Evolutionary conservation across 345 rosid genomes (phyloP).

Genomic region (Gossypium sturtianum): DNA sequence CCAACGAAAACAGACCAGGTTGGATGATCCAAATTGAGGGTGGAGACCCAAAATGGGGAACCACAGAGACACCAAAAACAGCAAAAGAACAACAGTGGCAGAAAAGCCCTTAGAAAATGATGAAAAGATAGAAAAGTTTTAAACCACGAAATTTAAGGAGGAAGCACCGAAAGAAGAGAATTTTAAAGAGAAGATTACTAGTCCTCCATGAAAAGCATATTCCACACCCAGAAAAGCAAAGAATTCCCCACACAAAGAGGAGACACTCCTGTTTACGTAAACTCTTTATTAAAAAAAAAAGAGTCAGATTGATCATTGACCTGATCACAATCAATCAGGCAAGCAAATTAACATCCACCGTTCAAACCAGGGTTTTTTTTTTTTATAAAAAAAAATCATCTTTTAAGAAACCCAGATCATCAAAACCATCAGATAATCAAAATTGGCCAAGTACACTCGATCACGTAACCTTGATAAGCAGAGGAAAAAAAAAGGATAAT

Average conservation of each 20-base stretch:
- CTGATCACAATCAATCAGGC: constrained; percentile 21
- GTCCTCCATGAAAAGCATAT: constrained; percentile 35
- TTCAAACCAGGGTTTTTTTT: constrained; percentile 20
- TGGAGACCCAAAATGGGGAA: constrained; percentile 3
- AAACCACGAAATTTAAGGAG: background rate
- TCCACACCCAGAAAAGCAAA: constrained; percentile 38
- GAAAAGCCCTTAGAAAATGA: constrained; percentile 5
- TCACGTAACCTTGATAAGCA: constrained; percentile 21
- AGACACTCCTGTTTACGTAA: constrained; percentile 40
- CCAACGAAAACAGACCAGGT: constrained; percentile 9
- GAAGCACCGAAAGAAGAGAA: constrained; percentile 17
- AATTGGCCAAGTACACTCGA: constrained; percentile 16
- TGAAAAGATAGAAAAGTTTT: background rate
- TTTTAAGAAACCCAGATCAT: constrained; percentile 32
- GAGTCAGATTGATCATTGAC: constrained; percentile 27
- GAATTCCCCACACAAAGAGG: constrained; percentile 29
- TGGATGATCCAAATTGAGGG: constrained; percentile 17
- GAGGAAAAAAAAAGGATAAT: background rate
- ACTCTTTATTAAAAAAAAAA: constrained; percentile 18
- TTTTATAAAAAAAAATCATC: constrained; percentile 6
- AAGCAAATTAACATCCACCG: constrained; percentile 20
- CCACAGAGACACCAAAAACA: constrained; percentile 12
- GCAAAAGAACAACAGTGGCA: background rate
- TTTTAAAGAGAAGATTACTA: constrained; percentile 39
- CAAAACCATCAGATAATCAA: constrained; percentile 19